Evolutionary conservation across 306 rosid species (phyloP), one percentile per base, ranked within the genome.

Genomic region (Rubus idaeus): DNA sequence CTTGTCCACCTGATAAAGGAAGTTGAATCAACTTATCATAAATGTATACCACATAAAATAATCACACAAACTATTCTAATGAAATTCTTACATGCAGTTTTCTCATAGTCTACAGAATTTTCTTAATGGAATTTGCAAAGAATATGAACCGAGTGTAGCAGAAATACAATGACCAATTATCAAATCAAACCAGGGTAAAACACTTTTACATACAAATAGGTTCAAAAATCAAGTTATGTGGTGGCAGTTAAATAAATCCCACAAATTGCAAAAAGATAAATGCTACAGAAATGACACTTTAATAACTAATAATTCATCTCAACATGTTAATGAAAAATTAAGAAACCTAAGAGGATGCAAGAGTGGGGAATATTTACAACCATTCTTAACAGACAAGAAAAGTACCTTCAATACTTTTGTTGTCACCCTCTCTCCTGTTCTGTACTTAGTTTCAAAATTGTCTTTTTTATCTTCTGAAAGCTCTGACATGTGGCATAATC

Each of bases 401-500:
- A 30, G 9, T 87, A 94, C 98, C 96, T 95, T 92, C 62, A 95
- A 84, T 83, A 95, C 68, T 85, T 79, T 91, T 70, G 89, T 97
- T 68, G 80, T 83, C 83, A 95, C 97, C 74, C 63, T 86, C 76
- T 92, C 93, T 73, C 99, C 92, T 68, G 91, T 89, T 82, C 61
- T 83, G 81, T 86, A 95, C 65, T 85, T 85, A 11, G 83, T 80
- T 77, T 90, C 93, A 68, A 92, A 74, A 79, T 73, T 85, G 50
- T 90, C 91, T 61, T 87, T 47, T 63, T 45, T 86, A 76, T 86
- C 78, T 79, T 88, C 97, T 64, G 97, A 87, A 86, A 95, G 80
- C 87, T 95, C 97, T 17, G 97, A 92, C 17, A 84, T 42, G 71
- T 95, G 99, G 89, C 99, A 95, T 75, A 90, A 78, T 61, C 99